Evolutionary conservation across 768 basidiomycete genomes (phyloP).

Genomic region (Kwoniella shandongensis): DNA sequence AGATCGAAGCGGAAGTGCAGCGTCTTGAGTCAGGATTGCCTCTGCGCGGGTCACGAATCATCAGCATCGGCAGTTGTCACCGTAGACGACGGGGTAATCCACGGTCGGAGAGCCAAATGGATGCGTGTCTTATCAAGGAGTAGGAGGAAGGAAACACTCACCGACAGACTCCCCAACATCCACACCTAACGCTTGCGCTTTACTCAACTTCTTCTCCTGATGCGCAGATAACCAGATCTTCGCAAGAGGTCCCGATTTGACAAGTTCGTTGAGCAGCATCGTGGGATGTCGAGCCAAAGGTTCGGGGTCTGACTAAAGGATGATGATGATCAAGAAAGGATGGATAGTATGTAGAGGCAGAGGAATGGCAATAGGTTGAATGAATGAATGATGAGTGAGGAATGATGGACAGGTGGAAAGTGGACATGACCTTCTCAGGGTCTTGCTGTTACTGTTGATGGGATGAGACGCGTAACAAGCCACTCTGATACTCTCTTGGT

Average conservation of each 20-base stretch:
- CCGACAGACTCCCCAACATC: constrained; percentile 93
- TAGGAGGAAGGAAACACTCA: constrained; percentile 54
- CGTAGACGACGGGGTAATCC: too few relatives aligned
- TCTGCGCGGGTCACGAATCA: constrained; percentile 55
- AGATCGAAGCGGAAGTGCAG: constrained; percentile 90
- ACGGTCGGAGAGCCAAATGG: background rate
- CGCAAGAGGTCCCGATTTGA: constrained; percentile 89
- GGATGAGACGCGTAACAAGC: background rate
- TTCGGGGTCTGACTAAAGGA: too few relatives aligned
- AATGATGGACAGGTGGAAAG: background rate
- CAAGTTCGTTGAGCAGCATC: constrained; percentile 86
- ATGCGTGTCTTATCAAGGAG: background rate
- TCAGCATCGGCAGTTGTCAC: constrained; percentile 10
- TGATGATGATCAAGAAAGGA: background rate
- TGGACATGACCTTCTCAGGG: too few relatives aligned
- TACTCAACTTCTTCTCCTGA: constrained; percentile 96
- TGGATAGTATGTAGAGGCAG: background rate
- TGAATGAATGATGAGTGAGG: background rate
- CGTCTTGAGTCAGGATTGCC: constrained; percentile 91
- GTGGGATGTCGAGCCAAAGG: too few relatives aligned
- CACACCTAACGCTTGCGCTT: constrained; percentile 88
- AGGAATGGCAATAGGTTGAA: background rate
- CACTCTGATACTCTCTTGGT: background rate
- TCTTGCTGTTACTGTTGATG: background rate
- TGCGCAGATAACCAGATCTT: constrained; percentile 99